A percentile compares a stretch with the other conserved stretches of the same genome.
Evolutionary conservation across 768 basidiomycete species (phyloP).

Genomic region (Scleroderma citrinum): DNA sequence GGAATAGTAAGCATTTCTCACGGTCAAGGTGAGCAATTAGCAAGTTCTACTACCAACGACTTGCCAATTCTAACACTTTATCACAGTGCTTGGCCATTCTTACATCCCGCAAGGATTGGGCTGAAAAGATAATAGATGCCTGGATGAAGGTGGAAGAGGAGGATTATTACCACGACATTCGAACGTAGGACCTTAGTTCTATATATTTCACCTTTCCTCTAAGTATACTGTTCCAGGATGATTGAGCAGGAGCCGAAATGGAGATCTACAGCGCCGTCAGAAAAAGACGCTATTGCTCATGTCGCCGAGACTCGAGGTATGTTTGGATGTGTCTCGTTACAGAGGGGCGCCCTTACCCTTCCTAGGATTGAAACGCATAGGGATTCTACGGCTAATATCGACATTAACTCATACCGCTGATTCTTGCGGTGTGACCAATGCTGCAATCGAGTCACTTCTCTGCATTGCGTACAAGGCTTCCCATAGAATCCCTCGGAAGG

Average conservation of each 20-base stretch:
- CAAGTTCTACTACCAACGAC: too few species aligned
- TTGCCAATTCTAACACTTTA: too few species aligned
- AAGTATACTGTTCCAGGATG: not conserved
- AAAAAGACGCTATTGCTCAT: not conserved
- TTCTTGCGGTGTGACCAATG: conserved; percentile 16
- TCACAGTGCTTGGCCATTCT: conserved; percentile 14
- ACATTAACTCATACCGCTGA: conserved; percentile 15
- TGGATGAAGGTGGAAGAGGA: not conserved
- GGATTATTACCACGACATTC: not conserved
- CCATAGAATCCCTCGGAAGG: conserved; percentile 8
- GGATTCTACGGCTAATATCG: conserved; percentile 25
- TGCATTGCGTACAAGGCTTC: conserved; percentile 19
- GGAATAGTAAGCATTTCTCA: too few species aligned
- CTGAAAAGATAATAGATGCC: conserved; percentile 13
- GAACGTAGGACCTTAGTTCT: not conserved
- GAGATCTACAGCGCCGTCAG: not conserved
- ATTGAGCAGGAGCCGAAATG: not conserved
- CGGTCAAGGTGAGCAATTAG: too few species aligned
- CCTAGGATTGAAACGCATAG: conserved; percentile 19
- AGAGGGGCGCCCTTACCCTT: not conserved
- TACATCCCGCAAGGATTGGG: conserved; percentile 23
- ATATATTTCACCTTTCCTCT: not conserved
- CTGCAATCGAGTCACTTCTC: conserved; percentile 22
- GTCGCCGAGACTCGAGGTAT: not conserved
- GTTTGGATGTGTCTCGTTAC: not conserved